Percentiles rank a stretch among this genome's conserved stretches.
Evolutionary conservation across 1,284 basidiomycete species (phyloP).

Genomic region (Trichosporon sp.): DNA sequence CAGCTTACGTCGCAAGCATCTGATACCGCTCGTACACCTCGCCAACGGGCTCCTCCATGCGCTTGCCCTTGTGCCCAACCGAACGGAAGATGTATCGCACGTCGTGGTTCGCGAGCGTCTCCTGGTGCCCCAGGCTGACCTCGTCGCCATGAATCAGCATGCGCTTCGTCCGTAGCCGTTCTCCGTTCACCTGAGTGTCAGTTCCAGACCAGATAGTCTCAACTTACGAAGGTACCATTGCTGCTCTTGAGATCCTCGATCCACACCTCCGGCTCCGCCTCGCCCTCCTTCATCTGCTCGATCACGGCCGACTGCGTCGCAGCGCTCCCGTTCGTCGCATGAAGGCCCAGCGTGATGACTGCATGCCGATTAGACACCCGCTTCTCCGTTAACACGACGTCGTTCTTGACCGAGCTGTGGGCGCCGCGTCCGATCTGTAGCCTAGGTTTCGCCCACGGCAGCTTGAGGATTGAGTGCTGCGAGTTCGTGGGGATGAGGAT

Average conservation of each 20-base stretch:
- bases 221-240: slow-evolving; percentile 77
- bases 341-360: slow-evolving; percentile 34
- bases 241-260: slow-evolving; percentile 65
- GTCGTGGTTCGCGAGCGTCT: slow-evolving; percentile 47
- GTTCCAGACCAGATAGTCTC: neutral
- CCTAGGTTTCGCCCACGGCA: slow-evolving; percentile 38
- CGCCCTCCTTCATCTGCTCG: slow-evolving; percentile 32
- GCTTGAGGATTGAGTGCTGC: slow-evolving; percentile 39
- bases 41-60: slow-evolving; percentile 48
- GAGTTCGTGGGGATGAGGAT: slow-evolving; percentile 44
- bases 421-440: slow-evolving; percentile 44
- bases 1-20: slow-evolving; percentile 38
- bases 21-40: slow-evolving; percentile 43
- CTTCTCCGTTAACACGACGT: slow-evolving; percentile 40
- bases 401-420: slow-evolving; percentile 26
- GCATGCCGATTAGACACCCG: slow-evolving; percentile 45
- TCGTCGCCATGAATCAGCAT: slow-evolving; percentile 73
- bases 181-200: slow-evolving; percentile 61
- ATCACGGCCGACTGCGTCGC: slow-evolving; percentile 14
- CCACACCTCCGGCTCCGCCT: slow-evolving; percentile 55
- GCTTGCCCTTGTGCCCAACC: slow-evolving; percentile 34
- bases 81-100: slow-evolving; percentile 51
- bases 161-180: slow-evolving; percentile 54
- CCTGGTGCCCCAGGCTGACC: slow-evolving; percentile 65
- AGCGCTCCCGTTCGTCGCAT: slow-evolving; percentile 17